A percentile compares a stretch with the other conserved stretches of the same genome.
Evolutionary conservation across 2,329 filamentous ascomycete species (phyloP).

Genomic region (Aspergillus sp.): DNA sequence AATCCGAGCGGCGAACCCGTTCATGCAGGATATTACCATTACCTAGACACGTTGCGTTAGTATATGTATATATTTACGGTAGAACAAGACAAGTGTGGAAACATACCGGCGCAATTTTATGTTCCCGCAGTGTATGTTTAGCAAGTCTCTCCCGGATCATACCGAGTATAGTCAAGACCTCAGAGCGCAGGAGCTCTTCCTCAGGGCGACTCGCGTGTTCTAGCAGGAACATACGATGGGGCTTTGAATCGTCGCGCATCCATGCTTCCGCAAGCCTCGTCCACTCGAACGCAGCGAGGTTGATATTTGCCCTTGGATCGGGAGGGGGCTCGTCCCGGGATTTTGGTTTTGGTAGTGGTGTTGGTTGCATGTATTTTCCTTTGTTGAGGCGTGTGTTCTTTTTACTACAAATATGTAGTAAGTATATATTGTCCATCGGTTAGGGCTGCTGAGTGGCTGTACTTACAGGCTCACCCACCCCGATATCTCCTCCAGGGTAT

Average conservation of each 20-base stretch:
- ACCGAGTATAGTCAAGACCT: neutral
- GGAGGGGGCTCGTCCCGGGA: too few species aligned
- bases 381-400: neutral
- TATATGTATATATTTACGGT: too few species aligned
- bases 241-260: neutral
- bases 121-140: neutral
- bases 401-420: neutral
- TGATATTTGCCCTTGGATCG: neutral
- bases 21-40: neutral
- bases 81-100: too few species aligned
- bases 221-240: neutral
- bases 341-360: neutral
- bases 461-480: neutral
- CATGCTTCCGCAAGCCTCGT: neutral
- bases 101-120: neutral
- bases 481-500: neutral
- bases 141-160: neutral
- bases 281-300: neutral
- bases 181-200: neutral
- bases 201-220: neutral
- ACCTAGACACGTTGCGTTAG: neutral
- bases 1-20: neutral
- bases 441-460: too few species aligned
- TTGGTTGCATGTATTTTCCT: neutral
- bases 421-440: neutral